phyloP scores from a whole-genome alignment of 306 rosid genomes.

The Malus sieversii region DNA sequence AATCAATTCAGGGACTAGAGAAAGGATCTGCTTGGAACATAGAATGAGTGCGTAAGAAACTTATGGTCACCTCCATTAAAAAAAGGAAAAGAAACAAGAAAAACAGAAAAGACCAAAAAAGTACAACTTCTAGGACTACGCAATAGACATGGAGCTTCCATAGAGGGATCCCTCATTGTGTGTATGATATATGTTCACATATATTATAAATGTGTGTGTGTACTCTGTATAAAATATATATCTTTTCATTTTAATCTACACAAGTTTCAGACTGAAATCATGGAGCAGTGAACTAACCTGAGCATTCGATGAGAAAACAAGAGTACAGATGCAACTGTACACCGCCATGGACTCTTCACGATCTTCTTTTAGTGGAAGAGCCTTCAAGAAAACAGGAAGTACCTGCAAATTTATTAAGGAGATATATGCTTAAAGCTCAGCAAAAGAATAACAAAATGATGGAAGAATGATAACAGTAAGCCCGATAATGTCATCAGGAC shows the following conservation, averaged over 20 bases:
- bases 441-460: not conserved
- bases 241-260: not conserved
- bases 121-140: not conserved
- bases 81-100: not conserved
- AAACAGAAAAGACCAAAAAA: not conserved
- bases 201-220: not conserved
- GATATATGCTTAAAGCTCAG: not conserved
- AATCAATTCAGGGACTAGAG: conserved; percentile 86
- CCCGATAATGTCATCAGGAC: not conserved
- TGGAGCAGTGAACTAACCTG: conserved; percentile 48
- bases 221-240: no score
- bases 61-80: not conserved
- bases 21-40: conserved; percentile 60
- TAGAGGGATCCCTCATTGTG: not conserved
- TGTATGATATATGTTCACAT: not conserved
- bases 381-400: conserved; percentile 83
- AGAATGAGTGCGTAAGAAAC: conserved; percentile 18
- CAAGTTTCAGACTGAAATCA: not conserved
- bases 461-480: not conserved
- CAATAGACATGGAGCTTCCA: not conserved
- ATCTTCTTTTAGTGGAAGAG: conserved; percentile 93
- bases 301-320: conserved; percentile 81
- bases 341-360: conserved; percentile 92
- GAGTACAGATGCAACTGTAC: conserved; percentile 68
- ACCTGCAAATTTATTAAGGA: conserved; percentile 53